Conservation (phyloP, 2,329 filamentous ascomycete genomes). For the Grosmannia penicillata region DNA sequence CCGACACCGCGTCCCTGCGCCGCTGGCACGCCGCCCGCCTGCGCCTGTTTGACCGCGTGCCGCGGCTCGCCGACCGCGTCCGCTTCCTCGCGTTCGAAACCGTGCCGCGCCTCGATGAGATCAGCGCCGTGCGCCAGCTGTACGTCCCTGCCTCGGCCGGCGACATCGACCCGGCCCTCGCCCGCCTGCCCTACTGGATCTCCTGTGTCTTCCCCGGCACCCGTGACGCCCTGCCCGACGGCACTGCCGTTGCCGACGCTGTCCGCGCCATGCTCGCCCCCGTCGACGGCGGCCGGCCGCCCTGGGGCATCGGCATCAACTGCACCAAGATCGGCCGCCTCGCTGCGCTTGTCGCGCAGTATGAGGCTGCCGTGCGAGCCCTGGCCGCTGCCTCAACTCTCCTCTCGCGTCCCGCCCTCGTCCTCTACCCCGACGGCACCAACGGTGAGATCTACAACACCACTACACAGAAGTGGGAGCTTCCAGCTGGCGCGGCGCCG, state of each 20-base stretch:
- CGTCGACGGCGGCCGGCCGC: constrained; percentile 12
- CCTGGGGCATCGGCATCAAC: constrained; percentile 53
- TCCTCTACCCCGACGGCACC: constrained; percentile 56
- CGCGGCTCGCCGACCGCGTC: constrained; percentile 24
- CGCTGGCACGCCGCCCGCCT: constrained; percentile 44
- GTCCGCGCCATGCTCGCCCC: constrained; percentile 20
- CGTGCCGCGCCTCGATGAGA: constrained; percentile 46
- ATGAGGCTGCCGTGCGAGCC: constrained; percentile 31
- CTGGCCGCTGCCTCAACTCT: constrained; percentile 19
- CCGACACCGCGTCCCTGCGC: constrained; percentile 26
- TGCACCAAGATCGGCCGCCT: constrained; percentile 54
- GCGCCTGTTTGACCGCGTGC: constrained; percentile 29
- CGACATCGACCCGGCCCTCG: constrained; percentile 15
- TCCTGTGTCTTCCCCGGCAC: constrained; percentile 43
- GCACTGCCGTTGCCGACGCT: constrained; percentile 28
- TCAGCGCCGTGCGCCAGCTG: constrained; percentile 35
- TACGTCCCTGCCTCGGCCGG: not conserved
- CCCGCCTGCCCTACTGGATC: constrained; percentile 37
- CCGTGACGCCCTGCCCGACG: constrained; percentile 39
- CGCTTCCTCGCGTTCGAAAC: constrained; percentile 51
- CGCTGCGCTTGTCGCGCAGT: constrained; percentile 35
- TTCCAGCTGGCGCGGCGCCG: constrained; percentile 16
- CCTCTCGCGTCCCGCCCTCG: constrained; percentile 33
- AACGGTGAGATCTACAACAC: constrained; percentile 55
- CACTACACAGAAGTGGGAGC: constrained; percentile 43